Conservation (phyloP, 2,329 filamentous ascomycete species). For the Fusarium sambucinum region DNA sequence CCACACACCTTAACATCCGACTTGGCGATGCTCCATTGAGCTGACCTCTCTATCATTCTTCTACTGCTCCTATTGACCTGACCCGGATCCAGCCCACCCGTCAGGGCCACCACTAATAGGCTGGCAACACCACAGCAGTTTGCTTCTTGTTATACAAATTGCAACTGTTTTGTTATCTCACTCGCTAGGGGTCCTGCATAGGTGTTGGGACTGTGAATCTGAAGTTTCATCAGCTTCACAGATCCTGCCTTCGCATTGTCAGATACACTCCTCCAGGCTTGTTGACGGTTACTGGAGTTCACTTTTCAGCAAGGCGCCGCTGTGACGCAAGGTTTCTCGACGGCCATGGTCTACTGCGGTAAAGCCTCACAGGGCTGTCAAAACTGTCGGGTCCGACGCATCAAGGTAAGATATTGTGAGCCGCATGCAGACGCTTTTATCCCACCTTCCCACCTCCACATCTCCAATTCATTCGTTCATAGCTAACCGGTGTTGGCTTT, state of each 20-base stretch:
- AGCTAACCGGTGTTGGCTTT: conserved; percentile 22
- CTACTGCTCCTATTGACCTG: conserved; percentile 30
- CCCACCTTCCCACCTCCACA: not conserved
- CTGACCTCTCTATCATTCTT: conserved; percentile 10
- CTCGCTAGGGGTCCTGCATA: conserved; percentile 4
- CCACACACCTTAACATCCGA: conserved; percentile 7
- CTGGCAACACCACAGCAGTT: conserved; percentile 14
- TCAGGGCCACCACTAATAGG: conserved; percentile 10
- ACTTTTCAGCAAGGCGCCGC: conserved; percentile 19
- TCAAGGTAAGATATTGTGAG: conserved; percentile 60
- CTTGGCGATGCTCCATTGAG: conserved; percentile 19
- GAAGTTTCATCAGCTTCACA: conserved; percentile 13
- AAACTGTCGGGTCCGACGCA: conserved; percentile 65
- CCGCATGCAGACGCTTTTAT: not conserved
- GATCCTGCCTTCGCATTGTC: conserved; percentile 10
- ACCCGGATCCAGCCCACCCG: conserved; percentile 7
- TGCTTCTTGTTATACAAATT: conserved; percentile 8
- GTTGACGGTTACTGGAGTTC: conserved; percentile 26
- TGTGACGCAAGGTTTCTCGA: conserved; percentile 5
- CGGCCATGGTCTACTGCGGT: conserved; percentile 66
- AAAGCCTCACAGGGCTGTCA: conserved; percentile 68
- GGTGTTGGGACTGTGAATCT: conserved; percentile 8
- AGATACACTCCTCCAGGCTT: conserved; percentile 18
- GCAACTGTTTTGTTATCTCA: not conserved
- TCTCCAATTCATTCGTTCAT: not conserved